Evolutionary conservation across 2,329 filamentous ascomycete genomes (phyloP).

Genomic region (Mariannaea sp.): DNA sequence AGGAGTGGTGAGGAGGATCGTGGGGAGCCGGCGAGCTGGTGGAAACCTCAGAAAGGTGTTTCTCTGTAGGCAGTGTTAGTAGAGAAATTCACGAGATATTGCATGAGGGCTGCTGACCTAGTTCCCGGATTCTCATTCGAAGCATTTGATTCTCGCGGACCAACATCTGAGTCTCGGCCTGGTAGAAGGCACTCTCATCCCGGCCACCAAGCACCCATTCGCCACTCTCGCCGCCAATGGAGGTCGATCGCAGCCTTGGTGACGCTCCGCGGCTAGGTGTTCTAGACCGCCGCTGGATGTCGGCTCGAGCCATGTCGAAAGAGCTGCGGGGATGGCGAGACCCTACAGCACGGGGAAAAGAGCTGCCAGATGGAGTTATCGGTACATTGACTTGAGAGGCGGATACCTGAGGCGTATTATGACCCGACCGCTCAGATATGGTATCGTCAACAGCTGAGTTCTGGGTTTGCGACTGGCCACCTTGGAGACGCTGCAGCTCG

Average conservation of each 20-base stretch:
- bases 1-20: constrained; percentile 56
- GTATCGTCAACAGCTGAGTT: constrained; percentile 55
- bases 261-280: constrained; percentile 63
- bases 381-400: constrained; percentile 41
- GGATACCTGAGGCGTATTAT: constrained; percentile 43
- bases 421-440: constrained; percentile 51
- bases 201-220: constrained; percentile 68
- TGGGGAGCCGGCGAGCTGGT: constrained; percentile 41
- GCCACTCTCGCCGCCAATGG: constrained; percentile 62
- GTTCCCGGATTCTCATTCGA: constrained; percentile 71
- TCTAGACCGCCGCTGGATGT: constrained; percentile 60
- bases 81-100: background rate
- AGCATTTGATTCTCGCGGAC: constrained; percentile 84
- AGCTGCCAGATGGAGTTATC: constrained; percentile 45
- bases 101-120: constrained; percentile 59
- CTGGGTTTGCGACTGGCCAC: constrained; percentile 45
- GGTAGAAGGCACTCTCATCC: constrained; percentile 79
- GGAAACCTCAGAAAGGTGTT: constrained; percentile 53
- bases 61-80: constrained; percentile 47
- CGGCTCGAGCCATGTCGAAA: constrained; percentile 62
- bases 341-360: constrained; percentile 57
- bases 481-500: constrained; percentile 67
- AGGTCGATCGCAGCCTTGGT: constrained; percentile 61
- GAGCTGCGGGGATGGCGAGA: constrained; percentile 59
- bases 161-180: constrained; percentile 79